Base-by-base conservation (phyloP, 2,329 filamentous ascomycete genomes). In the Nothophaeocryptopus gaeumannii region DNA sequence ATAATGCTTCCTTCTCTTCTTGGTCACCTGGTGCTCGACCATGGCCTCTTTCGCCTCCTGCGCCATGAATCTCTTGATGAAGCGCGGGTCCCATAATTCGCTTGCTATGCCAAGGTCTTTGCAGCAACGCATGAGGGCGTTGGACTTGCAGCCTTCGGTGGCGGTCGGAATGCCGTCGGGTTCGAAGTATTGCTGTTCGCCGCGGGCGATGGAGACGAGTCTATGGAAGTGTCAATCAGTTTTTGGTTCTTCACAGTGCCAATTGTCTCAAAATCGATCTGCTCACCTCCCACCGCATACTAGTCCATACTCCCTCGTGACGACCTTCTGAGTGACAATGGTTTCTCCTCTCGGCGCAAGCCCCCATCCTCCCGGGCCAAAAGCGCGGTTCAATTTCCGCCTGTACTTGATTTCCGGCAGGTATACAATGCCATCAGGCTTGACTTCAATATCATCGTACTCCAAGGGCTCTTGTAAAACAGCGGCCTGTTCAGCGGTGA, bases 401-500 rank as follows among this genome's bases (percentile, higher is more conserved):
- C 93, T 78, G 74, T 99, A 99, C 74, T 97, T 96, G 77, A 99
- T 97, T 78, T 99, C 93, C 10, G 93, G 93, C 51, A 99, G 77
- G 69, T 97, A 99, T 52, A 97, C 77, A 60, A 99, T 92, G 31
- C 93, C 93, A 73, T 99, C 93, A 30, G 93, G 92, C 76, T 99
- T 99, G 67, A 99, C 86, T 75, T 99, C 93, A 47, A 99, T 84
- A 71, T 97, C 92, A 40, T 84, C 79, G 0, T 80, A 73, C 46
- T 82, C 74, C 10, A 95, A 68, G 1, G 84, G 83, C 49, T 80
- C 76, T 55, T 87, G 79, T 39, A 96, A 78, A 14, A 88, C 78
- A 12, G 82, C 78, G 8, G 81, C 78, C 45, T 85, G 80, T 70
- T 90, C 85, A 39, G 82, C 73, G 3, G 83, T 75, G 69, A 96